A percentile compares a stretch with the other conserved stretches of the same genome.
These are phyloP conservation scores for Malus hybrid DNA, from an alignment of 331 rosid species.

Conservation along the genomic window DNA sequence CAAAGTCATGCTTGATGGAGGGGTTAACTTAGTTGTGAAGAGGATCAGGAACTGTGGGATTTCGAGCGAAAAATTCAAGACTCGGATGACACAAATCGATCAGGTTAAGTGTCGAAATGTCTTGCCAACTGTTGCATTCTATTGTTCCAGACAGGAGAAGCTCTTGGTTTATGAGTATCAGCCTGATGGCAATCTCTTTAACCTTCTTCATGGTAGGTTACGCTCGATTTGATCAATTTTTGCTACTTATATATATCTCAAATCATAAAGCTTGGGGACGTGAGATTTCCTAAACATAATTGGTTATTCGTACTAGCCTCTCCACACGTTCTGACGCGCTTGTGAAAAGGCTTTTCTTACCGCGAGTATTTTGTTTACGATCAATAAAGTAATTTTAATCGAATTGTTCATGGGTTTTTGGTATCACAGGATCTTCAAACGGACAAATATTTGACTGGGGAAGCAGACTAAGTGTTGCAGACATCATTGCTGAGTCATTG, in stretches of 20 bases:
- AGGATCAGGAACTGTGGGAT: constrained; percentile 62
- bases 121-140: constrained; percentile 52
- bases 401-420: background rate
- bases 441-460: constrained; percentile 50
- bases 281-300: no score
- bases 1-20: constrained; percentile 52
- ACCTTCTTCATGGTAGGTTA: constrained; percentile 43
- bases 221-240: background rate
- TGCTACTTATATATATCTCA: background rate
- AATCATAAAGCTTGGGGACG: no score
- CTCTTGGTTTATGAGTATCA: constrained; percentile 58
- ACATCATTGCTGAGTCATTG: constrained; percentile 37
- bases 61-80: constrained; percentile 38
- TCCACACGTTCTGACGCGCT: no score
- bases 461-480: constrained; percentile 49
- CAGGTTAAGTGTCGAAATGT: constrained; percentile 39
- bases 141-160: constrained; percentile 66
- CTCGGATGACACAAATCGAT: constrained; percentile 41
- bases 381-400: no score
- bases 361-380: no score
- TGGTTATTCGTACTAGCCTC: no score
- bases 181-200: constrained; percentile 61
- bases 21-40: constrained; percentile 52
- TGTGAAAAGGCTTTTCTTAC: no score
- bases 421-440: constrained; percentile 37